phyloP scores from a whole-genome alignment of 306 rosid genomes.

The Quercus suber region DNA sequence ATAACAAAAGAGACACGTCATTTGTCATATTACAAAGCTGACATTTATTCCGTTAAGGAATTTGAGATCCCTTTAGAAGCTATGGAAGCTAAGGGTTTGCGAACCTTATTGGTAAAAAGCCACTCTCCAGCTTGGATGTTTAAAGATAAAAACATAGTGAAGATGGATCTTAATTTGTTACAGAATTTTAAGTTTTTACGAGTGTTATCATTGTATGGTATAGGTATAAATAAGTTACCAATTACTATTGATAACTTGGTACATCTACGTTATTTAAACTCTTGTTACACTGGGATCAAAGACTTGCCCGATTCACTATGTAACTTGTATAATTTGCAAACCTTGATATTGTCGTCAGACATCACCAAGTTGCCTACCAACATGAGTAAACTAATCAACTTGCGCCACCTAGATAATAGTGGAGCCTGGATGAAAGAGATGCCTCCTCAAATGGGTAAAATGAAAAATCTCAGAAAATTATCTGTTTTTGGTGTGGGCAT shows the following conservation, averaged over 20 bases:
- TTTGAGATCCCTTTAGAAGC: not conserved
- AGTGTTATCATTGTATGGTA: too few species aligned
- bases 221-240: too few species aligned
- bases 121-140: accelerated
- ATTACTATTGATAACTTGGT: too few species aligned
- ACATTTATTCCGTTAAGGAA: not conserved
- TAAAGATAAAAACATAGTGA: too few species aligned
- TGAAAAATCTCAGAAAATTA: slow-evolving; percentile 29
- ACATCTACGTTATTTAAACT: slow-evolving; percentile 19
- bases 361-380: slow-evolving; percentile 23
- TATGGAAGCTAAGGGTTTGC: not conserved
- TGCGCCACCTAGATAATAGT: slow-evolving; percentile 30
- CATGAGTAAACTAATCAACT: slow-evolving; percentile 28
- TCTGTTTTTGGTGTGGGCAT: slow-evolving; percentile 24
- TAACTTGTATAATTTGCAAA: slow-evolving; percentile 35
- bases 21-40: not conserved
- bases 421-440: slow-evolving; percentile 21
- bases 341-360: slow-evolving; percentile 22
- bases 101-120: not conserved
- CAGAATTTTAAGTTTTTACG: too few species aligned
- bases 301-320: slow-evolving; percentile 26
- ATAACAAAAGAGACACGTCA: slow-evolving; percentile 10
- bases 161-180: too few species aligned
- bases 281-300: not conserved
- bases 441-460: slow-evolving; percentile 28